Evolutionary conservation across 768 basidiomycete species (phyloP), one percentile per base, ranked within the genome.

Genomic region (Candolleomyces aberdarensis): DNA sequence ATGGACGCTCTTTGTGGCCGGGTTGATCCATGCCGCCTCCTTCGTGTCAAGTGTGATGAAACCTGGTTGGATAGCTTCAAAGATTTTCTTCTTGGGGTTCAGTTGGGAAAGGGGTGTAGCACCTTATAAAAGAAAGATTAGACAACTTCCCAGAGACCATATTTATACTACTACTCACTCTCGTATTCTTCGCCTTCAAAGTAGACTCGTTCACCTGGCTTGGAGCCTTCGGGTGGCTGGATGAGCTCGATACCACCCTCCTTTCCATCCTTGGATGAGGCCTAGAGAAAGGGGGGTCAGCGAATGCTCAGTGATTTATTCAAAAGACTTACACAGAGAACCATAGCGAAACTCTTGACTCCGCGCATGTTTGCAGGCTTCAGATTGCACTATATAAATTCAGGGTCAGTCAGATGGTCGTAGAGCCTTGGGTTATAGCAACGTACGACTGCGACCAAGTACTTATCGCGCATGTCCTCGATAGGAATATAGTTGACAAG

Each of bases 51-150:
- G 80, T 6, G 97, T 98, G 41, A 82, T 94, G 71, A 99, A 97
- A 19, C 89, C 92, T 87, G 95, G 94, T 71, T 97, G 97, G 54
- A 99, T 85, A 0, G 95, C 89, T 77, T 99, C 97, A 68, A 98
- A 99, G 36, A 98, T 92, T 78, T 98, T 99, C 80, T 97, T 98
- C 78, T 98, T 99, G 13, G 97, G 97, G 74, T 98, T 98, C 60
- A 99, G 80, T 68, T 96, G 94, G 7, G 89, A 69, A 22, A 96
- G 76, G 0, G 95, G 91, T 19, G 79, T 82, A 0, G 81, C 80
- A 66, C 78, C 89, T 89, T 55, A 20, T 31, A 44, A 55, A 32
- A 47, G 29, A 63, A 22, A 57, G 46, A 46, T 40, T 58, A 31
- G 20, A 9, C 40, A 26, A 50, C n/a, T 29, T 8, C 20, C 43